Evolutionary conservation across 768 basidiomycete species (phyloP).

Genomic region (Phanerodontia chrysosporium): DNA sequence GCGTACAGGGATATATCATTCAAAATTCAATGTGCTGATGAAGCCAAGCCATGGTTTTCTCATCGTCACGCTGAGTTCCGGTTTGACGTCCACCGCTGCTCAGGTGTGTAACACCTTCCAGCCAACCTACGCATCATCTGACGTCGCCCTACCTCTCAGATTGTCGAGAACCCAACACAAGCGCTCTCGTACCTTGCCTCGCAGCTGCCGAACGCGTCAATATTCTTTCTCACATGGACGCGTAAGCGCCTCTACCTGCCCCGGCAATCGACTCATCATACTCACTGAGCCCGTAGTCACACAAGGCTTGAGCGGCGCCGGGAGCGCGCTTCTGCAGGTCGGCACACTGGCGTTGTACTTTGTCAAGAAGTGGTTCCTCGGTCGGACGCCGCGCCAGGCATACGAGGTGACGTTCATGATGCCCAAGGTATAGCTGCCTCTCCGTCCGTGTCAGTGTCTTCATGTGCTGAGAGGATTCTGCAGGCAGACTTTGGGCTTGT

Average conservation of each 20-base stretch:
- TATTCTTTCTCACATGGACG: conserved; percentile 64
- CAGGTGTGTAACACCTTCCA: too few species aligned
- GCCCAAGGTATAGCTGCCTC: conserved; percentile 39
- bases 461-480: not conserved
- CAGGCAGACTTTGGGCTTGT: conserved; percentile 48
- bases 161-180: conserved; percentile 40
- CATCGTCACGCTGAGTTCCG: conserved; percentile 60
- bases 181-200: conserved; percentile 41
- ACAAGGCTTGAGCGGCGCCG: conserved; percentile 50
- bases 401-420: conserved; percentile 50
- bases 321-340: conserved; percentile 49
- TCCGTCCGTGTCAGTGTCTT: too few species aligned
- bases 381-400: conserved; percentile 63
- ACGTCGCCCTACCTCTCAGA: too few species aligned
- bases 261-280: not conserved
- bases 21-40: too few species aligned
- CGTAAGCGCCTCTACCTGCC: conserved; percentile 27
- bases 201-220: conserved; percentile 51
- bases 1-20: too few species aligned
- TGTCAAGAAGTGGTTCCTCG: conserved; percentile 59
- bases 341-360: conserved; percentile 52
- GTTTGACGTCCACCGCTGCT: conserved; percentile 40
- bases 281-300: conserved; percentile 30
- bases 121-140: too few species aligned
- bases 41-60: conserved; percentile 76